Conservation (phyloP, 345 rosid species). For the Boechera retrofracta region DNA sequence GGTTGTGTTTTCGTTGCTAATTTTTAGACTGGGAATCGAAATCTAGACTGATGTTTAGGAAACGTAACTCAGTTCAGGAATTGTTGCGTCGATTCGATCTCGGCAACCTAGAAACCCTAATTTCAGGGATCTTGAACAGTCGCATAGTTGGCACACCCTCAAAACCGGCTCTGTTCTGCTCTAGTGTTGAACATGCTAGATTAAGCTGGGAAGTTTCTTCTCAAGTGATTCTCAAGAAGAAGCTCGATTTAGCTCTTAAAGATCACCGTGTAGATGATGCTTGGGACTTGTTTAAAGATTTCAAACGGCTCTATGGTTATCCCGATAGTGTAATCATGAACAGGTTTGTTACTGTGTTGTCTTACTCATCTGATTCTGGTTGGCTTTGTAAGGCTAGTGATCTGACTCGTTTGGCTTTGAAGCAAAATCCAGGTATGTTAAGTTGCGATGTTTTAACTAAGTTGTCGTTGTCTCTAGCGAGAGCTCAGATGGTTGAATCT, state of each 20-base stretch:
- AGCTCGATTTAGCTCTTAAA: conserved; percentile 64
- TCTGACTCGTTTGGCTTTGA: conserved; percentile 50
- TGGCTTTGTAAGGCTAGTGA: conserved; percentile 68
- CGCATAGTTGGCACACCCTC: neutral
- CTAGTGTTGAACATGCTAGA: conserved; percentile 39
- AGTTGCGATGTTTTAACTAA: conserved; percentile 53
- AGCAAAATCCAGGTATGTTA: conserved; percentile 53
- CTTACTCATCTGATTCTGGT: conserved; percentile 62
- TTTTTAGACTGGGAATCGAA: neutral
- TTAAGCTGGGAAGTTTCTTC: conserved; percentile 63
- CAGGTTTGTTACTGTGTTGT: conserved; percentile 59
- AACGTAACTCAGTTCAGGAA: conserved; percentile 6
- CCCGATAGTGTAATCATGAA: conserved; percentile 50
- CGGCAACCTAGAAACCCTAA: conserved; percentile 11
- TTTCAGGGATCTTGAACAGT: neutral
- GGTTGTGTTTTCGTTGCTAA: neutral
- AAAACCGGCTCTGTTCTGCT: conserved; percentile 5
- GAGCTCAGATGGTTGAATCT: conserved; percentile 69
- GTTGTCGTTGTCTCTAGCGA: conserved; percentile 65
- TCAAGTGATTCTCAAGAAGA: conserved; percentile 54
- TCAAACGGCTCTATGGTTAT: conserved; percentile 63
- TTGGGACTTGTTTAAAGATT: conserved; percentile 68
- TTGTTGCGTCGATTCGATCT: conserved; percentile 31
- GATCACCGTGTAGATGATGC: conserved; percentile 60
- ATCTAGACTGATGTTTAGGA: conserved; percentile 29